A percentile compares a stretch with the other conserved stretches of the same genome.
Evolutionary conservation across 2,329 filamentous ascomycete genomes (phyloP).

Genomic region (Botryotinia calthae): DNA sequence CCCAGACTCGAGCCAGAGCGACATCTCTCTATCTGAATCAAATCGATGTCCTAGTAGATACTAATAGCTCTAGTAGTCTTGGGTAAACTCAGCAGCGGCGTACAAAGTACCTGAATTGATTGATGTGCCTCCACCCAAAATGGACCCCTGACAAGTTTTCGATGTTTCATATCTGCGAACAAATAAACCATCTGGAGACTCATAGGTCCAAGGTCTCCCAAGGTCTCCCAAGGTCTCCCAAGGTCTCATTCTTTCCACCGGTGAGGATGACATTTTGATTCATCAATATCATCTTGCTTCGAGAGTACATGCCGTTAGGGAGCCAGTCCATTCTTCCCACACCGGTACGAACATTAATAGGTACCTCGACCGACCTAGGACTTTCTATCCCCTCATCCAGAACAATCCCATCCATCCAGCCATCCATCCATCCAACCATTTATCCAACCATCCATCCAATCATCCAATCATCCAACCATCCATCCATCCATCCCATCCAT

Average conservation of each 20-base stretch:
- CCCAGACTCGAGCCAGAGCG: too few relatives aligned
- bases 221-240: neutral
- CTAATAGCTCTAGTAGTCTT: neutral
- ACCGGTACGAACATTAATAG: neutral
- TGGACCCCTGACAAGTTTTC: neutral
- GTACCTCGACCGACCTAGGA: too few relatives aligned
- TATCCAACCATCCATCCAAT: too few relatives aligned
- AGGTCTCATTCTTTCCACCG: neutral
- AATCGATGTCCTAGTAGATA: neutral
- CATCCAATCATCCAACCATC: neutral
- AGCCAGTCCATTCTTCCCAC: neutral
- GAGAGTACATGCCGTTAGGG: too few relatives aligned
- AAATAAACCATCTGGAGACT: neutral
- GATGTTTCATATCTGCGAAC: constrained; percentile 10
- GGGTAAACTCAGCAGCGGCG: neutral
- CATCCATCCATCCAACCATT: neutral
- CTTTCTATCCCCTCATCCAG: neutral
- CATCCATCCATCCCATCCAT: too few relatives aligned
- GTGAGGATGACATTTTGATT: constrained; percentile 12
- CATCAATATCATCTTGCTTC: neutral
- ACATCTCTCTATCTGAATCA: neutral
- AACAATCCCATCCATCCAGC: neutral
- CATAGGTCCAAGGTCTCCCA: neutral
- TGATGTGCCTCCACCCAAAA: constrained; percentile 1
- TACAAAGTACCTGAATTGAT: neutral